These are phyloP conservation scores for Hypholoma sublateritium DNA, from an alignment of 768 basidiomycete genomes.

Conservation along the genomic window DNA sequence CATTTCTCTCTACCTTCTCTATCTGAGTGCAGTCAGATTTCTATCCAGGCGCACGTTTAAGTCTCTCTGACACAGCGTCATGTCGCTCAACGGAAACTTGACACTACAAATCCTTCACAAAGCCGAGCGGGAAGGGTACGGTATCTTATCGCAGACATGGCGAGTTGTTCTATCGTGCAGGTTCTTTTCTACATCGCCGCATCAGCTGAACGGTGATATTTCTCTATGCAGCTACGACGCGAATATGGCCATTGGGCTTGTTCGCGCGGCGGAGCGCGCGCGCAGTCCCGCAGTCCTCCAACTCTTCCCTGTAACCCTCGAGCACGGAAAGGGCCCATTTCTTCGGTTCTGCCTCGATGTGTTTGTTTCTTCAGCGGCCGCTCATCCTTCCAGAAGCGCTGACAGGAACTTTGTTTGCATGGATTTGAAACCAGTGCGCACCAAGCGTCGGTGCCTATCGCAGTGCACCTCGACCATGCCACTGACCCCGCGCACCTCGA, in stretches of 20 bases:
- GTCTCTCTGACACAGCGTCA: neutral
- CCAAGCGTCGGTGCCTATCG: slow-evolving; percentile 46
- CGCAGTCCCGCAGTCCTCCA: slow-evolving; percentile 45
- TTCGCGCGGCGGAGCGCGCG: slow-evolving; percentile 46
- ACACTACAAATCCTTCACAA: slow-evolving; percentile 40
- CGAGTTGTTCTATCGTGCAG: slow-evolving; percentile 14
- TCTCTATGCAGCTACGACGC: slow-evolving; percentile 38
- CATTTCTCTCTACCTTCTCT: neutral
- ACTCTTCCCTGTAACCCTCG: slow-evolving; percentile 45
- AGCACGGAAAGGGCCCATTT: slow-evolving; percentile 45
- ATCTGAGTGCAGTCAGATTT: neutral
- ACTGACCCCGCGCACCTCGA: slow-evolving; percentile 46
- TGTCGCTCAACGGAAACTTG: slow-evolving; percentile 33
- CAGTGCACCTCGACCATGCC: slow-evolving; percentile 49
- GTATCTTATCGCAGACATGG: slow-evolving; percentile 45
- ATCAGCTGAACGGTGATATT: neutral
- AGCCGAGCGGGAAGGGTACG: slow-evolving; percentile 42
- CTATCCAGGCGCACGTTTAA: neutral
- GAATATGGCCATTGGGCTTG: slow-evolving; percentile 42
- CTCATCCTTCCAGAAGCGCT: too few relatives aligned
- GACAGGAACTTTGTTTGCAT: too few relatives aligned
- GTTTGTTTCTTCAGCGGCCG: slow-evolving; percentile 20
- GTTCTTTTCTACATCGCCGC: neutral
- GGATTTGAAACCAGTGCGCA: slow-evolving; percentile 30
- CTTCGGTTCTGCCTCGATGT: slow-evolving; percentile 43